Evolutionary conservation across 768 basidiomycete genomes (phyloP), one percentile per base, ranked within the genome.

Genomic region (Kondoa malvinella): DNA sequence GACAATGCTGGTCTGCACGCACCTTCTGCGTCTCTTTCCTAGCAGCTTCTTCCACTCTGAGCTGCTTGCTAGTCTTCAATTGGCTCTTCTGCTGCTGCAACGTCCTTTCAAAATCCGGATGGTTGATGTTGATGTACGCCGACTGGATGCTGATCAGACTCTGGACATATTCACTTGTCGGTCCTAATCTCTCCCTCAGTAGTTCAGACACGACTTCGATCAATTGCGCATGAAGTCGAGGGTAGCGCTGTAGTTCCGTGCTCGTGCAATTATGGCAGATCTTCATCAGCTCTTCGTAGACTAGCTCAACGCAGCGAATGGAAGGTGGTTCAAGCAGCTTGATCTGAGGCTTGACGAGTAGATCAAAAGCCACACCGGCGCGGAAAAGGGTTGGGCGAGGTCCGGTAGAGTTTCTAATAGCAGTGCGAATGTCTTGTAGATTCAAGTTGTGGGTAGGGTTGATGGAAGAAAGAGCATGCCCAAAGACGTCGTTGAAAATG

Each of bases 41-140:
- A 68, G 66, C 15, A n/a, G 56, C 15, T 30, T 33, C 26, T 56
- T 27, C 26, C 56, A 16, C 26, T 56, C 40, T 65, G 50, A 68
- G 29, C 62, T 27, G 32, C 26, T 29, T 60, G 32, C 34, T 63
- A 59, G 8, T 50, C 58, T 4, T 56, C 57, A n/a, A 58, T n/a
- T 59, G 66, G 34, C 34, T 60, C 34, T 50, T 64, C 56, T 61
- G 65, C 69, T 2, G 14, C 26, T 61, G 34, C 34, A 88, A 87
- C 12, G 88, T 87, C 25, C 86, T 81, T 67, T 92, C 86, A 78
- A 96, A 97, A 33, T 88, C 83, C 3, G 95, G 95, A 76, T 99
- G 95, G 77, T 97, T 97, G 67, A 92, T 97, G 77, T 99, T 99
- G 81, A 99, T 97, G 76, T 99, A 99, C 14, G 95, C 92, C 1